Base-by-base conservation (phyloP, 345 rosid genomes). In the Trapa incisa region DNA sequence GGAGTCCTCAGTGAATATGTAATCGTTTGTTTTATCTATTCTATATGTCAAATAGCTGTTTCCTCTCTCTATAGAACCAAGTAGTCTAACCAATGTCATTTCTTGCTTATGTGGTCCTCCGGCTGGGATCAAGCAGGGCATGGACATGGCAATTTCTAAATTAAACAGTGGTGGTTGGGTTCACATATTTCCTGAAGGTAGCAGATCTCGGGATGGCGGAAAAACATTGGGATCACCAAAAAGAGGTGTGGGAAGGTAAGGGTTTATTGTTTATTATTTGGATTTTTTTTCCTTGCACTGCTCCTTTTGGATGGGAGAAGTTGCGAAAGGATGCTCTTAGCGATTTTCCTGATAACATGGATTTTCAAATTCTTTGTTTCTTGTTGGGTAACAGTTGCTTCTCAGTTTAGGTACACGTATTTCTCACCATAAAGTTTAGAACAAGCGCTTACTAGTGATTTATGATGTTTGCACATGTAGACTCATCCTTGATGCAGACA, bases 161-260 rank as follows among this genome's bases (percentile, higher is more conserved):
- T 61, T 94, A 75, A 94, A 94, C 56, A 78, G 64, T 71, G 99
- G 99, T 60, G 96, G 96, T 2, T 94, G 97, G 99, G 96, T 94
- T 77, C 97, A 94, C 76, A 94, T 94, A 65, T 94, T 94, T 72
- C 99, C 99, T 10, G 99, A 94, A 80, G 99, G 97, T 6, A 86
- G 97, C 68, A 89, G 95, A 48, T 91, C 97, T 47, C 79, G 96
- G 60, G 97, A 91, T 79, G 99, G 97, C 71, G 96, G 99, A 29
- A 89, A 86, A 81, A 91, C 96, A 3, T 66, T 94, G 71, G 83
- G 91, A 35, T 78, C 96, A 65, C 70, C 88, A 10, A 94, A 94
- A 78, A 91, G 96, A 81, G 99, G 99, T 50, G 88, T 91, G 58
- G 99, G 97, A 67, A 91, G 97, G 99, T 91, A 54, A 76, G 82